These are phyloP conservation scores for Torulaspora globosa DNA, from an alignment of 1,139 yeast genomes.

Conservation along the genomic window DNA sequence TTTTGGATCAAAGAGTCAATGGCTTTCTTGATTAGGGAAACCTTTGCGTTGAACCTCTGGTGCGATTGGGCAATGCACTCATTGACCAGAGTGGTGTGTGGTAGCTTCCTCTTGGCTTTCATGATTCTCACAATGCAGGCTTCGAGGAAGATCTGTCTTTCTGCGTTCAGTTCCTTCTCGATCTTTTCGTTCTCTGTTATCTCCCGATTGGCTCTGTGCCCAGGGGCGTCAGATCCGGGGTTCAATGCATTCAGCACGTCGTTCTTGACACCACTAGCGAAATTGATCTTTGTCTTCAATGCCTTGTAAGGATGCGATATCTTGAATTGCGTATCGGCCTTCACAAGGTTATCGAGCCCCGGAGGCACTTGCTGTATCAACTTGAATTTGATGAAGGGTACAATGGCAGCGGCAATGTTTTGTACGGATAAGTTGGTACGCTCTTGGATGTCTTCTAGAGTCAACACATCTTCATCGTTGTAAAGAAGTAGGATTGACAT, in stretches of 20 bases:
- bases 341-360: slow-evolving; percentile 46
- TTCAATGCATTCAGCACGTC: slow-evolving; percentile 42
- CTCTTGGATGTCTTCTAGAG: slow-evolving; percentile 58
- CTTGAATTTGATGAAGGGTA: slow-evolving; percentile 75
- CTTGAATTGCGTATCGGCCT: slow-evolving; percentile 59
- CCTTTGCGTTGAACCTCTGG: slow-evolving; percentile 78
- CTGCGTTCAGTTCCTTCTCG: slow-evolving; percentile 78
- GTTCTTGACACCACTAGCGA: slow-evolving; percentile 75
- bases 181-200: slow-evolving; percentile 69
- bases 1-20: slow-evolving; percentile 82
- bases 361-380: slow-evolving; percentile 63
- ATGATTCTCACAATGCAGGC: slow-evolving; percentile 95
- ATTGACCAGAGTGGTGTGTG: slow-evolving; percentile 75
- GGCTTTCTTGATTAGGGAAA: slow-evolving; percentile 80
- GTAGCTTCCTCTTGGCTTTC: slow-evolving; percentile 83
- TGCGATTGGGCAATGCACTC: slow-evolving; percentile 87
- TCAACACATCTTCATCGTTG: slow-evolving; percentile 53
- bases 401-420: slow-evolving; percentile 67
- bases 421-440: slow-evolving; percentile 65
- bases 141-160: slow-evolving; percentile 78
- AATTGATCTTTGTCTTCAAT: slow-evolving; percentile 77
- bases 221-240: slow-evolving; percentile 15
- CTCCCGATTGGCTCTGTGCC: slow-evolving; percentile 15
- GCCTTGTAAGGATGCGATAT: slow-evolving; percentile 80
- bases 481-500: slow-evolving; percentile 79